Evolutionary conservation across 2,329 filamentous ascomycete species (phyloP).

Genomic region (Atkinsonella hypoxylon): DNA sequence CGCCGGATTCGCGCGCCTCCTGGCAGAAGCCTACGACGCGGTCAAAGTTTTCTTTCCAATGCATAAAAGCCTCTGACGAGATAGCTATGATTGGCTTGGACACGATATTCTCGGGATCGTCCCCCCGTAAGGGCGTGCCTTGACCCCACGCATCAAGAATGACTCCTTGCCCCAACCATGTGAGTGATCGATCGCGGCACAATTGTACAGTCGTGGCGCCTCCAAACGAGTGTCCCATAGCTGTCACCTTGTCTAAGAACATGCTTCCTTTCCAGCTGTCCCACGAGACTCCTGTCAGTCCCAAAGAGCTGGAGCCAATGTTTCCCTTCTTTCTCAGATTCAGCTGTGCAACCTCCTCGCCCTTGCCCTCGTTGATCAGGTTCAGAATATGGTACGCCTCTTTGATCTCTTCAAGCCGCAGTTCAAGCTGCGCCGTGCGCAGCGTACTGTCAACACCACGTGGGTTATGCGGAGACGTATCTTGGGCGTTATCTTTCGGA

Average conservation of each 20-base stretch:
- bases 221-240: constrained; percentile 56
- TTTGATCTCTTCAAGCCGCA: constrained; percentile 52
- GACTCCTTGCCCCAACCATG: constrained; percentile 50
- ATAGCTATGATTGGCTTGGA: constrained; percentile 48
- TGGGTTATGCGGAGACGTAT: constrained; percentile 42
- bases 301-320: constrained; percentile 45
- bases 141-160: constrained; percentile 55
- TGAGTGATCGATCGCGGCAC: constrained; percentile 39
- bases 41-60: constrained; percentile 54
- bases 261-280: constrained; percentile 42
- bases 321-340: constrained; percentile 48
- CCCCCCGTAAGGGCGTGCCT: constrained; percentile 31
- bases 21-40: constrained; percentile 42
- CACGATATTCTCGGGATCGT: constrained; percentile 31
- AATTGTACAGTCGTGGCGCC: constrained; percentile 52
- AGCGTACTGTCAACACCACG: constrained; percentile 48
- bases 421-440: constrained; percentile 47
- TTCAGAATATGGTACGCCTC: constrained; percentile 46
- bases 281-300: constrained; percentile 45
- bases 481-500: constrained; percentile 39
- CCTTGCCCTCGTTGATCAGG: constrained; percentile 42
- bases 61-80: constrained; percentile 58
- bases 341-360: constrained; percentile 32
- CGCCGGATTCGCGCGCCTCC: constrained; percentile 37
- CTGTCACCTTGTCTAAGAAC: constrained; percentile 43